A percentile compares a stretch with the other conserved stretches of the same genome.
phyloP scores from a whole-genome alignment of 352 stramenopile species.

The Pythium brassicae region DNA sequence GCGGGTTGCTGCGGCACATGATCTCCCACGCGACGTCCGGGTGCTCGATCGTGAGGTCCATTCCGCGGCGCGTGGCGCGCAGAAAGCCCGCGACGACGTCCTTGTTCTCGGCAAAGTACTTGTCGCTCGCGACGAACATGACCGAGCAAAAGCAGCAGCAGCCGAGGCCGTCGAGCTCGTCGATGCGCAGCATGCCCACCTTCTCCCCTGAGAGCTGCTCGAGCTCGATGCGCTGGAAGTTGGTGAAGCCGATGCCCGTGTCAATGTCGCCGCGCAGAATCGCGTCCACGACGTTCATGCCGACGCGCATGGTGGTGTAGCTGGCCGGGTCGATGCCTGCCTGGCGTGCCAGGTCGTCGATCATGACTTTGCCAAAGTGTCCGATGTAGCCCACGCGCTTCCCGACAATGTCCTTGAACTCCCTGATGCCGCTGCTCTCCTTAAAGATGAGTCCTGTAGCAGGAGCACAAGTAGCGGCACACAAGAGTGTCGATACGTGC shows the following conservation, averaged over 20 bases:
- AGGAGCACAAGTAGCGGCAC: neutral
- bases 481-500: neutral
- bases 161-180: constrained; percentile 42
- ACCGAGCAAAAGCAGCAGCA: constrained; percentile 58
- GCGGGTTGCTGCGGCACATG: constrained; percentile 51
- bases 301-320: constrained; percentile 40
- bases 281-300: constrained; percentile 51
- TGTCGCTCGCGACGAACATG: constrained; percentile 47
- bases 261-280: constrained; percentile 45
- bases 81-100: constrained; percentile 36
- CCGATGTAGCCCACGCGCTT: constrained; percentile 51
- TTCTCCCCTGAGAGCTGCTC: constrained; percentile 47
- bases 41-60: constrained; percentile 52
- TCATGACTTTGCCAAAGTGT: constrained; percentile 50
- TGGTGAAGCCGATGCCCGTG: constrained; percentile 48
- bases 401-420: constrained; percentile 50
- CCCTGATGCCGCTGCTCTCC: constrained; percentile 41
- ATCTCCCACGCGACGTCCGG: constrained; percentile 41
- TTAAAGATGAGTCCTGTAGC: constrained; percentile 39
- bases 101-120: constrained; percentile 45
- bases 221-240: constrained; percentile 50
- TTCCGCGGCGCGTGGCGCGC: constrained; percentile 35
- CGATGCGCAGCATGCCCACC: constrained; percentile 44
- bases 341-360: constrained; percentile 48
- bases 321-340: constrained; percentile 36